phyloP scores from a whole-genome alignment of 2,329 filamentous ascomycete genomes.

The Colletotrichum musicola region DNA sequence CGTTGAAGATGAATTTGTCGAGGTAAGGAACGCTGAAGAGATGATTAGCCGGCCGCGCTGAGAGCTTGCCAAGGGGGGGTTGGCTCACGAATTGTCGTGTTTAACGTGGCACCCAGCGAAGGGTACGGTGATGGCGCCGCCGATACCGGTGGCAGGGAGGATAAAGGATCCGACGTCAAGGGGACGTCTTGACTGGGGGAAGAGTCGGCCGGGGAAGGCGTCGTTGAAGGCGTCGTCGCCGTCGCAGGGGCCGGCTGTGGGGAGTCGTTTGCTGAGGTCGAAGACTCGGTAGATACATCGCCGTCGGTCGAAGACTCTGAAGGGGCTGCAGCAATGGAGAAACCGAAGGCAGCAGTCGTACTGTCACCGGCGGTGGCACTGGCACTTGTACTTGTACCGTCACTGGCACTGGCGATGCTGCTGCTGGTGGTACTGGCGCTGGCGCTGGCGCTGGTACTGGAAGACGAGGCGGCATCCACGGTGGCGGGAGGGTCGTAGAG shows the following conservation, averaged over 20 bases:
- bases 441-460: constrained; percentile 36
- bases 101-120: constrained; percentile 40
- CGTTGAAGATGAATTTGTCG: constrained; percentile 36
- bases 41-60: constrained; percentile 9
- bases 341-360: constrained; percentile 25
- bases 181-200: constrained; percentile 33
- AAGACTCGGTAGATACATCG: constrained; percentile 5
- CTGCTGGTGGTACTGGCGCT: constrained; percentile 29
- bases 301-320: constrained; percentile 21
- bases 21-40: constrained; percentile 34
- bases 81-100: constrained; percentile 44
- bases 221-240: constrained; percentile 41
- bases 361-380: constrained; percentile 24
- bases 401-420: constrained; percentile 12
- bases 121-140: constrained; percentile 33
- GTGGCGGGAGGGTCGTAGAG: constrained; percentile 54
- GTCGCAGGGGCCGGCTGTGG: constrained; percentile 32
- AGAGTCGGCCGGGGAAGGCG: constrained; percentile 43
- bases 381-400: constrained; percentile 30
- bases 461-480: constrained; percentile 45
- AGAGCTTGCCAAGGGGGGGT: background rate
- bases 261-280: constrained; percentile 11
- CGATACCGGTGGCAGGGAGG: constrained; percentile 28
- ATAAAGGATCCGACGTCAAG: constrained; percentile 49
- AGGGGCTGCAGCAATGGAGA: constrained; percentile 18